Percentiles rank a stretch among this genome's conserved stretches.
phyloP scores from a whole-genome alignment of 352 stramenopile genomes.

The Globisporangium nagaii region DNA sequence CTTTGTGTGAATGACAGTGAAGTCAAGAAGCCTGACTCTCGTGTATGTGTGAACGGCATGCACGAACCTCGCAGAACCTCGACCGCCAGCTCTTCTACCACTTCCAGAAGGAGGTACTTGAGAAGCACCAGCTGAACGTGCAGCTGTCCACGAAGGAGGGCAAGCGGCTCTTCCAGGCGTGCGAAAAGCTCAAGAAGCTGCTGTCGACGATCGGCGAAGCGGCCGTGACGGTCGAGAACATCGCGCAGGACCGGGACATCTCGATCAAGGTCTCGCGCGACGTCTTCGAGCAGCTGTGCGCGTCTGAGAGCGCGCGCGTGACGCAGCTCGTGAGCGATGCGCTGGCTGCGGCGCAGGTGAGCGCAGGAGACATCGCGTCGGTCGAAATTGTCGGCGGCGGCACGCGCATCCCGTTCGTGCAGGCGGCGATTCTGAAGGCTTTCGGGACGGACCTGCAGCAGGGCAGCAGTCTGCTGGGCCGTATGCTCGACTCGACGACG shows the following conservation, averaged over 20 bases:
- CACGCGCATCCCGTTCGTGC: conserved; percentile 84
- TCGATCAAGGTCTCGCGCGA: conserved; percentile 67
- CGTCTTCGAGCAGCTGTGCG: conserved; percentile 66
- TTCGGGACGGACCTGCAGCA: conserved; percentile 36
- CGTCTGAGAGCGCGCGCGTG: conserved; percentile 37
- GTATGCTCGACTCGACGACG: conserved; percentile 87
- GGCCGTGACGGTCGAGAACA: conserved; percentile 78
- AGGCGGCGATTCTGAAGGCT: conserved; percentile 62
- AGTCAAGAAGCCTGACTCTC: background rate
- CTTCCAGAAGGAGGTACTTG: conserved; percentile 62
- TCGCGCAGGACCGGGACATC: conserved; percentile 78
- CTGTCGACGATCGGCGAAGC: conserved; percentile 83
- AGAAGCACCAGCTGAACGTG: conserved; percentile 48
- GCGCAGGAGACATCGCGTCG: conserved; percentile 39
- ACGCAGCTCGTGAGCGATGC: conserved; percentile 45
- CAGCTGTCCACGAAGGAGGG: conserved; percentile 67
- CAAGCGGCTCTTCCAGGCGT: conserved; percentile 83
- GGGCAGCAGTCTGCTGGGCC: conserved; percentile 43
- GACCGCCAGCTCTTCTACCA: conserved; percentile 76
- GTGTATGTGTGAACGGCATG: background rate
- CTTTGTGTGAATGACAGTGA: no score
- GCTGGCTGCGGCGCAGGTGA: conserved; percentile 39
- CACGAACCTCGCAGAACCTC: conserved; percentile 54
- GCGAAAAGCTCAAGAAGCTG: conserved; percentile 87
- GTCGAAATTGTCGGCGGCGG: conserved; percentile 90